phyloP scores from a whole-genome alignment of 495 filamentous ascomycete genomes.

The Hypoxylon crocopeplum region DNA sequence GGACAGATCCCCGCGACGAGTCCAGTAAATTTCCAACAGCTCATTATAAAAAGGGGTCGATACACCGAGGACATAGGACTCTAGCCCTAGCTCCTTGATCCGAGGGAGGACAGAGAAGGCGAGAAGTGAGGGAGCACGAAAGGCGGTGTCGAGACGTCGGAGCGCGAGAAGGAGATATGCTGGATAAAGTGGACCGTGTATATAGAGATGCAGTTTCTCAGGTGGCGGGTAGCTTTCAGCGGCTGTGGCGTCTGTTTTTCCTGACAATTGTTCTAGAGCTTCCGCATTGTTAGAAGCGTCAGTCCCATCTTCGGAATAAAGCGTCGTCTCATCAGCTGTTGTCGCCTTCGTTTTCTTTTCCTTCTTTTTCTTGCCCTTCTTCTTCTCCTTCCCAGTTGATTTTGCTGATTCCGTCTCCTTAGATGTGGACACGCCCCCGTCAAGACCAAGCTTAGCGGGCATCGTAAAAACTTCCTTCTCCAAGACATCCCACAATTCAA shows the following conservation, averaged over 20 bases:
- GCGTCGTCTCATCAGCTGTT: background rate
- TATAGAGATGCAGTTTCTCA: slow-evolving; percentile 51
- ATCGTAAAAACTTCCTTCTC: slow-evolving; percentile 73
- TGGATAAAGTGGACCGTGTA: slow-evolving; percentile 74
- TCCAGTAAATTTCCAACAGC: slow-evolving; percentile 69
- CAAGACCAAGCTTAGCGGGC: slow-evolving; percentile 51
- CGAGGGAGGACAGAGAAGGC: slow-evolving; percentile 68
- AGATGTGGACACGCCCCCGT: background rate
- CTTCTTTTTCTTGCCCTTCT: background rate
- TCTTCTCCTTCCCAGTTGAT: slow-evolving; percentile 6
- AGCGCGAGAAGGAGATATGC: slow-evolving; percentile 67
- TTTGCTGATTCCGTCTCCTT: slow-evolving; percentile 9
- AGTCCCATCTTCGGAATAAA: background rate
- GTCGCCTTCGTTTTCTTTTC: background rate
- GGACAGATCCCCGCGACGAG: slow-evolving; percentile 64
- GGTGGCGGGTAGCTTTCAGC: background rate
- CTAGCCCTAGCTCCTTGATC: slow-evolving; percentile 72
- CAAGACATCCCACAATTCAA: slow-evolving; percentile 74
- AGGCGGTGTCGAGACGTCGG: slow-evolving; percentile 65
- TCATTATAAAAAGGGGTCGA: slow-evolving; percentile 79
- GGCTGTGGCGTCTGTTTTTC: background rate
- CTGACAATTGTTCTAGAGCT: background rate
- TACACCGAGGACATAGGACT: slow-evolving; percentile 75
- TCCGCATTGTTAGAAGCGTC: background rate
- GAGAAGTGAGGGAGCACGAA: slow-evolving; percentile 64